phyloP scores from a whole-genome alignment of 331 rosid species.

The Quercus phellos region DNA sequence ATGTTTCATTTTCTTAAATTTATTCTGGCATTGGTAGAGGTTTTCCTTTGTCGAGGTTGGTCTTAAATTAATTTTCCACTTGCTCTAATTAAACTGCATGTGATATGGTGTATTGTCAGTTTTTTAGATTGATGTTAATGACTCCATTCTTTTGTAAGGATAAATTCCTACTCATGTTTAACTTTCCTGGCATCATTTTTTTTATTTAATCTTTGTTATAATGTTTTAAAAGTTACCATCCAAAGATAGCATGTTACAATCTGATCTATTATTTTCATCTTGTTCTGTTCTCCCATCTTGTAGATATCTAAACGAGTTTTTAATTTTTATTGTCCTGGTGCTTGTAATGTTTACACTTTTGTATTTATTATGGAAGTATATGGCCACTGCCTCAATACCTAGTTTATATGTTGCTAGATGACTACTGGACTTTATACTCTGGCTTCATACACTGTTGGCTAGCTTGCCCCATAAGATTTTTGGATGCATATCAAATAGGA shows the following conservation, averaged over 20 bases:
- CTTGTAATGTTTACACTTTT: not conserved
- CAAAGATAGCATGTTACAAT: not conserved
- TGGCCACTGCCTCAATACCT: not conserved
- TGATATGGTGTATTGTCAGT: too few relatives aligned
- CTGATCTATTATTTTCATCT: not conserved
- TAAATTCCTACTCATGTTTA: too few relatives aligned
- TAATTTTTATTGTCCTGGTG: not conserved
- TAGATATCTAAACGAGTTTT: not conserved
- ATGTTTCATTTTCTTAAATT: not conserved
- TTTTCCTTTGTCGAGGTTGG: not conserved
- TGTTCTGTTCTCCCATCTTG: not conserved
- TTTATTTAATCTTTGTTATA: not conserved
- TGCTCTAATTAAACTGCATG: not conserved
- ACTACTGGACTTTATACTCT: not conserved
- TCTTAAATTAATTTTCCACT: not conserved
- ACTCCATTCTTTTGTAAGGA: too few relatives aligned
- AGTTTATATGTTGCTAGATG: not conserved
- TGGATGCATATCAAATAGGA: not conserved
- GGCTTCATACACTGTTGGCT: not conserved
- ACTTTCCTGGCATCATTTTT: not conserved
- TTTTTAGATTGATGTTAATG: too few relatives aligned
- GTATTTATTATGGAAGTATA: not conserved
- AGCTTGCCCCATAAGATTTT: not conserved
- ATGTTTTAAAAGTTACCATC: not conserved
- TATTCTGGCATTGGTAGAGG: not conserved